phyloP scores from a whole-genome alignment of 78 protist species.

The slime mould (Dictyostelium discoideum) region DNA sequence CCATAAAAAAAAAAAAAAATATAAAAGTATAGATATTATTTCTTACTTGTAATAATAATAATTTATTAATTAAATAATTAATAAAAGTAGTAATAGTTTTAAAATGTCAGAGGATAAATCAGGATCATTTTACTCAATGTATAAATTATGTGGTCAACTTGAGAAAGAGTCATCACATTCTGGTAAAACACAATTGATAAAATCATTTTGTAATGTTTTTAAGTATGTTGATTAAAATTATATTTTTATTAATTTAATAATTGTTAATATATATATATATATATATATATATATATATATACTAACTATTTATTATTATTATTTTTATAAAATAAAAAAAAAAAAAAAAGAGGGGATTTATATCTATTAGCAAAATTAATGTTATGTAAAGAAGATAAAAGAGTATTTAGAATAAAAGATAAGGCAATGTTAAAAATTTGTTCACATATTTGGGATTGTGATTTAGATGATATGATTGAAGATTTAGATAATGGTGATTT shows the following conservation, averaged over 20 bases:
- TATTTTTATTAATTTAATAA: neutral
- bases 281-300: too few relatives aligned
- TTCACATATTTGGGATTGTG: constrained; percentile 26
- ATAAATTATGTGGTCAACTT: constrained; percentile 54
- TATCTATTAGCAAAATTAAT: constrained; percentile 78
- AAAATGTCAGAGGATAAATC: constrained; percentile 40
- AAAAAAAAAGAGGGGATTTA: constrained; percentile 80
- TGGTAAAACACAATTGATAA: constrained; percentile 76
- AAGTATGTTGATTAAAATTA: neutral
- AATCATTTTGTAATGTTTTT: constrained; percentile 19
- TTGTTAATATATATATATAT: too few relatives aligned
- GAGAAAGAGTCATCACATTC: constrained; percentile 42
- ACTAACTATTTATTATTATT: neutral
- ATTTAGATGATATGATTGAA: constrained; percentile 36
- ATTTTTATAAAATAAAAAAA: neutral
- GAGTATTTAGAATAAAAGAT: constrained; percentile 85
- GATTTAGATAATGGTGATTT: constrained; percentile 85
- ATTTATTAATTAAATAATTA: too few relatives aligned
- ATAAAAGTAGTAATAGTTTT: too few relatives aligned
- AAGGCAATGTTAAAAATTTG: constrained; percentile 80
- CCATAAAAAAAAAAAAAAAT: too few relatives aligned
- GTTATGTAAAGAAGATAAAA: constrained; percentile 76
- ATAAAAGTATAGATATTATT: too few relatives aligned
- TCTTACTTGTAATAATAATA: too few relatives aligned
- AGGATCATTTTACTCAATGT: constrained; percentile 57